phyloP scores from a whole-genome alignment of 2,329 filamentous ascomycete species.

The Trichoderma lentiforme region DNA sequence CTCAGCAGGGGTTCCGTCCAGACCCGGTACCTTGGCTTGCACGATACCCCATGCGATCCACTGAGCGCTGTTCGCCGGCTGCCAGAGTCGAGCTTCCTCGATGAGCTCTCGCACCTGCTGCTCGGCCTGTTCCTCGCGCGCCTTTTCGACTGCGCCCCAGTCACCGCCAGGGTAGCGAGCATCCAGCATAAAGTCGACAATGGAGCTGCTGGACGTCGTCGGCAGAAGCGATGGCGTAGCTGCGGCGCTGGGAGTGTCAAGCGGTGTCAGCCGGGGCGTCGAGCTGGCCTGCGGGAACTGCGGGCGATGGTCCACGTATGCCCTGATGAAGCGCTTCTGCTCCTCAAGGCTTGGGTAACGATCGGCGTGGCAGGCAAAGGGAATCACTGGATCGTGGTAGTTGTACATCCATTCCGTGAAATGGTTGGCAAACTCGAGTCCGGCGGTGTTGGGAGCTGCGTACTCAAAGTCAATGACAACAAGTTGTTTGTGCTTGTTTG shows the following conservation, averaged over 20 bases:
- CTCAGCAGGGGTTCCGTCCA: conserved; percentile 48
- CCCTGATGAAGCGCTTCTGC: conserved; percentile 78
- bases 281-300: conserved; percentile 55
- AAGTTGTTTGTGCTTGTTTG: conserved; percentile 93
- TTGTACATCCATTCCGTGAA: conserved; percentile 99
- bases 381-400: conserved; percentile 70
- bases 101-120: conserved; percentile 66
- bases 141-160: conserved; percentile 52
- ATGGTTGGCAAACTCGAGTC: conserved; percentile 94
- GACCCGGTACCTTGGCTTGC: conserved; percentile 80
- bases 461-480: conserved; percentile 99
- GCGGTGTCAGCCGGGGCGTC: conserved; percentile 48
- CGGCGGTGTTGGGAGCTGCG: conserved; percentile 80
- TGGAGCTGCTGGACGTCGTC: conserved; percentile 46
- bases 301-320: conserved; percentile 81
- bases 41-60: conserved; percentile 98
- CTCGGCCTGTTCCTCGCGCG: conserved; percentile 63
- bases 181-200: conserved; percentile 78
- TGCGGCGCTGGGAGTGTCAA: conserved; percentile 34
- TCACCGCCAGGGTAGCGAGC: conserved; percentile 56
- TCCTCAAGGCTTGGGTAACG: conserved; percentile 76
- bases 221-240: conserved; percentile 37
- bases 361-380: conserved; percentile 65
- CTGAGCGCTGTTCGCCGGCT: conserved; percentile 78
- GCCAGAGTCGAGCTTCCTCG: conserved; percentile 80